These are phyloP conservation scores for Mycena indigotica DNA, from an alignment of 768 basidiomycete genomes.

Conservation along the genomic window DNA sequence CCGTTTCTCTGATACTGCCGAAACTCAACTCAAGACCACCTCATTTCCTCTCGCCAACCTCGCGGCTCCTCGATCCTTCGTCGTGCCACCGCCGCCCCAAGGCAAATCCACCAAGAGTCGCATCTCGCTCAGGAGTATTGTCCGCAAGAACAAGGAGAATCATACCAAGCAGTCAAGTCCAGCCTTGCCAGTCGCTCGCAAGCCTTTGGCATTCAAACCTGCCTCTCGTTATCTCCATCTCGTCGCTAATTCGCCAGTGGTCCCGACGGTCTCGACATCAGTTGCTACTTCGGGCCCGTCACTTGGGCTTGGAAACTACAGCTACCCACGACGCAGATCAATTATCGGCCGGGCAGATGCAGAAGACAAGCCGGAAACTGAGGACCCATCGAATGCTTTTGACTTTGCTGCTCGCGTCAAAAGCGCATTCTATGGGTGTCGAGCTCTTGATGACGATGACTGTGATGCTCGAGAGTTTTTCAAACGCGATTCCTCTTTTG, in stretches of 20 bases:
- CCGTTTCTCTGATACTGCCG: background rate
- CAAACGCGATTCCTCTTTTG: slow-evolving; percentile 13
- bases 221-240: slow-evolving; percentile 10
- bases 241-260: background rate
- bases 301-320: background rate
- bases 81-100: background rate
- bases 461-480: slow-evolving; percentile 16
- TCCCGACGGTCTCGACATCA: background rate
- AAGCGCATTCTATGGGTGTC: slow-evolving; percentile 17
- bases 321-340: background rate
- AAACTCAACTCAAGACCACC: background rate
- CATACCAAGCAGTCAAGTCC: background rate
- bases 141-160: background rate
- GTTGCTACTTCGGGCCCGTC: background rate
- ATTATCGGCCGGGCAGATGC: background rate
- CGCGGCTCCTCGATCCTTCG: background rate
- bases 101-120: background rate
- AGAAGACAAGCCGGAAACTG: background rate
- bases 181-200: background rate
- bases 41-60: no score
- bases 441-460: slow-evolving; percentile 2
- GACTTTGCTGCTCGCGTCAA: slow-evolving; percentile 19
- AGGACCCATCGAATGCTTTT: background rate
- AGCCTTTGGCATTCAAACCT: background rate
- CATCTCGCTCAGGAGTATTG: slow-evolving; percentile 1